Evolutionary conservation across 352 stramenopile species (phyloP).

Genomic region (Pythium utonaiense): DNA sequence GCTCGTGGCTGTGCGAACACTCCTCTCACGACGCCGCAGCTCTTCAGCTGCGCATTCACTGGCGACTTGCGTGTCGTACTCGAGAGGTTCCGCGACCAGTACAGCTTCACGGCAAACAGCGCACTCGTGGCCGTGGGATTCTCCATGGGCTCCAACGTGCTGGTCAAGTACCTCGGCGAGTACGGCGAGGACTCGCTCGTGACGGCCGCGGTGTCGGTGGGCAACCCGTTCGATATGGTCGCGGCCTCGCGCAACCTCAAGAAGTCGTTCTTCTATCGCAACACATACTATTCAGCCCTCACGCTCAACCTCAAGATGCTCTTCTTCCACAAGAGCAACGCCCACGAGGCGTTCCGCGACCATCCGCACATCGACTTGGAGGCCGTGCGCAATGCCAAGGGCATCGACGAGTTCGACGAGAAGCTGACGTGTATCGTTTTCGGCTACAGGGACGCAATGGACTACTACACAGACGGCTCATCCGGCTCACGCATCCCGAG

Average conservation of each 20-base stretch:
- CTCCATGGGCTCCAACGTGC: conserved; percentile 69
- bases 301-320: conserved; percentile 46
- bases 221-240: conserved; percentile 69
- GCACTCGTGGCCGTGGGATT: conserved; percentile 55
- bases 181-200: conserved; percentile 35
- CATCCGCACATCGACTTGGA: conserved; percentile 52
- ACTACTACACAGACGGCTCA: conserved; percentile 59
- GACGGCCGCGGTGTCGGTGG: conserved; percentile 57
- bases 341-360: conserved; percentile 49
- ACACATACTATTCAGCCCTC: conserved; percentile 55
- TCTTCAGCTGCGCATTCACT: conserved; percentile 77
- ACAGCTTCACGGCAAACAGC: conserved; percentile 32
- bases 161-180: conserved; percentile 78
- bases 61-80: conserved; percentile 53
- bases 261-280: conserved; percentile 43
- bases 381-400: conserved; percentile 37
- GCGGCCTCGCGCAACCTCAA: conserved; percentile 45
- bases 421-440: conserved; percentile 60
- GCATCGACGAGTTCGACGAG: conserved; percentile 62
- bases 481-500: conserved; percentile 29
- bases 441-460: conserved; percentile 46
- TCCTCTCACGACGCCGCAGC: conserved; percentile 44
- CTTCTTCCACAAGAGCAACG: conserved; percentile 66
- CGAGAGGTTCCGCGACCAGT: conserved; percentile 33
- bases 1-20: conserved; percentile 63